phyloP scores from a whole-genome alignment of 1,284 basidiomycete species.

The Ganoderma meredithae region DNA sequence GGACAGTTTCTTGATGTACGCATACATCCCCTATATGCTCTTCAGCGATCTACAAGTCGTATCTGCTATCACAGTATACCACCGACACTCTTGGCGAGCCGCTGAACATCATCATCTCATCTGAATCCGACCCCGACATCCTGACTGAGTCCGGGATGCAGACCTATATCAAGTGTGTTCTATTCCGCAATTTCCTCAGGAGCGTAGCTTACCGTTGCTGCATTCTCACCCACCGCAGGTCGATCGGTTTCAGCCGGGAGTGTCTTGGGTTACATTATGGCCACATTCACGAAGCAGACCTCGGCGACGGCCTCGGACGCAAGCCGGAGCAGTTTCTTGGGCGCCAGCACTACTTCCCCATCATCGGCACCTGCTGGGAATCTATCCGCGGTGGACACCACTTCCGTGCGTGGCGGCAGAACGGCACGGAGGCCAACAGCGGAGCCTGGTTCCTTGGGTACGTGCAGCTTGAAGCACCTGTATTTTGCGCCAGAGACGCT shows the following conservation, averaged over 20 bases:
- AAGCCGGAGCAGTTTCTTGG: conserved; percentile 51
- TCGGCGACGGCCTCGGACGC: conserved; percentile 53
- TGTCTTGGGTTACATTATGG: conserved; percentile 56
- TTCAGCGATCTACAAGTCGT: not conserved
- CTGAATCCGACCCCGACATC: conserved; percentile 52
- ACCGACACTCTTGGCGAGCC: conserved; percentile 55
- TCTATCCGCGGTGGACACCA: conserved; percentile 55
- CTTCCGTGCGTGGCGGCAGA: conserved; percentile 57
- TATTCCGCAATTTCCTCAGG: not conserved
- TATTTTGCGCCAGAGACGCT: not conserved
- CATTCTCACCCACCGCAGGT: conserved; percentile 44
- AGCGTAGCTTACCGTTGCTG: not conserved
- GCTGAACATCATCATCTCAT: conserved; percentile 54
- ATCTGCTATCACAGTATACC: conserved; percentile 57
- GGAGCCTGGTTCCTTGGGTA: conserved; percentile 58
- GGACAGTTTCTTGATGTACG: conserved; percentile 60
- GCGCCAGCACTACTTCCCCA: conserved; percentile 52
- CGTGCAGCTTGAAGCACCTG: conserved; percentile 14
- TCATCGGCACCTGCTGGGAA: conserved; percentile 57
- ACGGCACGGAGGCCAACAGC: conserved; percentile 50
- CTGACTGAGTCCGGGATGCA: conserved; percentile 51
- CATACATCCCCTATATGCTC: conserved; percentile 4
- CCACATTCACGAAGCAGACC: conserved; percentile 51
- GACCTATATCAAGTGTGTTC: conserved; percentile 50
- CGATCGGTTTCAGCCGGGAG: conserved; percentile 70